A percentile compares a stretch with the other conserved stretches of the same genome.
phyloP scores from a whole-genome alignment of 768 basidiomycete species.

The Calocera viscosa region DNA sequence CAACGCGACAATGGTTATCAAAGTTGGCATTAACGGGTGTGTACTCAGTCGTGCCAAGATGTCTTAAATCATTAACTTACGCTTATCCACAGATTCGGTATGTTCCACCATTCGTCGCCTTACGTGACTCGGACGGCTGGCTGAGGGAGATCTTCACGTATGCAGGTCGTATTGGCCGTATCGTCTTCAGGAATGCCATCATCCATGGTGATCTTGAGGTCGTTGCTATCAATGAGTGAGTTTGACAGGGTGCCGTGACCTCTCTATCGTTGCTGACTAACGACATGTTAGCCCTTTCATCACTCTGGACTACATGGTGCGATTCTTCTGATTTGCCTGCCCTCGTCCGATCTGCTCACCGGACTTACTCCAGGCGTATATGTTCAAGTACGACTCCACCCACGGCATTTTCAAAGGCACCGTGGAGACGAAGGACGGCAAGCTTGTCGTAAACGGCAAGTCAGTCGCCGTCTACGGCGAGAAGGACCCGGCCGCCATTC shows the following conservation, averaged over 20 bases:
- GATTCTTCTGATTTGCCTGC: slow-evolving; percentile 16
- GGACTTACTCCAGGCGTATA: slow-evolving; percentile 56
- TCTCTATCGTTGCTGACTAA: neutral
- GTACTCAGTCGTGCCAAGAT: slow-evolving; percentile 20
- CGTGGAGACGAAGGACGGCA: slow-evolving; percentile 62
- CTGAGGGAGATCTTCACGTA: slow-evolving; percentile 13
- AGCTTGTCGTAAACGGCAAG: slow-evolving; percentile 76
- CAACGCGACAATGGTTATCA: slow-evolving; percentile 39
- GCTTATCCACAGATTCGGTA: slow-evolving; percentile 47
- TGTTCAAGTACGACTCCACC: slow-evolving; percentile 96
- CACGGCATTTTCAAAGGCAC: slow-evolving; percentile 82
- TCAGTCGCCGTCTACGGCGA: slow-evolving; percentile 67
- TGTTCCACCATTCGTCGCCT: slow-evolving; percentile 22
- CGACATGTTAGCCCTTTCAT: slow-evolving; percentile 73
- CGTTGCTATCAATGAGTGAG: slow-evolving; percentile 89
- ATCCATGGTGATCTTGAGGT: slow-evolving; percentile 62
- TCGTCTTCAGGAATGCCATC: slow-evolving; percentile 91
- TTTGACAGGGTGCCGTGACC: slow-evolving; percentile 12
- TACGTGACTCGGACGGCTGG: neutral
- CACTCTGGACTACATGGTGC: slow-evolving; percentile 88
- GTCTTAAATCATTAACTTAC: neutral
- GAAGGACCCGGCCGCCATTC: slow-evolving; percentile 74
- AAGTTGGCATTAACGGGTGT: slow-evolving; percentile 96
- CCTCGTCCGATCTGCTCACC: neutral
- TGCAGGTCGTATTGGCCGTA: slow-evolving; percentile 95